Base-by-base conservation (phyloP, 768 basidiomycete species). In the Amyloporia xantha region DNA sequence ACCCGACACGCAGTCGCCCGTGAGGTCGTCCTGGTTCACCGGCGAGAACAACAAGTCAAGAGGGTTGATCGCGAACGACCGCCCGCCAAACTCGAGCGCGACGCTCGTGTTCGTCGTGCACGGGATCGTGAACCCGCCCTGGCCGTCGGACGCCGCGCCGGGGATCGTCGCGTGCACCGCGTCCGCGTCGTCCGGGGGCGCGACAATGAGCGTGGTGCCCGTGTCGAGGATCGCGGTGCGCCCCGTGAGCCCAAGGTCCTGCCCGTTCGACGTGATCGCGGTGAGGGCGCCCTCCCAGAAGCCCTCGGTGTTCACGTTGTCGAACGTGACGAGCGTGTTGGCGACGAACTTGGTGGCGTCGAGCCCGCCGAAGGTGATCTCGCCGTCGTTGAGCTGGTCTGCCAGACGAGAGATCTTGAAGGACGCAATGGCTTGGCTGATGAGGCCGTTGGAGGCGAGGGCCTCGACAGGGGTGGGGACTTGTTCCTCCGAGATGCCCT, bases 231-330 rank as follows among this genome's bases (percentile, higher is more conserved):
- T 86, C 42, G 86, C 82, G 17, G 84, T 86, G 59, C 86, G 86
- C 44, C 75, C 75, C 13, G 58, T 52, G 37, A 86, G 67, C 4
- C 76, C 74, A 36, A 70, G 60, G 57, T 75, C 70, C 27, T 66
- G 52, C 20, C 82, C 84, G 59, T 86, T 70, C 52, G 84, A 77
- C 20, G 76, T 72, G 45, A 84, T 69, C 12, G 71, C 71, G 51
- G 78, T 76, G 62, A 92, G 63, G 6, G 67, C 67, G 13, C 72
- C 82, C 70, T 91, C 86, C 91, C 91, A 93, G 71, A 91, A 93
- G 33, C 89, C 88, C 21, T 71, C 52, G 5, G 52, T 40, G 65
- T 78, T 87, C 62, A 86, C 77, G 56, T 88, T 90, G 46, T 65
- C 57, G 44, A 90, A 48, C 0, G 76, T 79, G 37, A 76, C 71